phyloP scores from a whole-genome alignment of 2,329 filamentous ascomycete genomes.

The Lecanoromycetidae sp. region DNA sequence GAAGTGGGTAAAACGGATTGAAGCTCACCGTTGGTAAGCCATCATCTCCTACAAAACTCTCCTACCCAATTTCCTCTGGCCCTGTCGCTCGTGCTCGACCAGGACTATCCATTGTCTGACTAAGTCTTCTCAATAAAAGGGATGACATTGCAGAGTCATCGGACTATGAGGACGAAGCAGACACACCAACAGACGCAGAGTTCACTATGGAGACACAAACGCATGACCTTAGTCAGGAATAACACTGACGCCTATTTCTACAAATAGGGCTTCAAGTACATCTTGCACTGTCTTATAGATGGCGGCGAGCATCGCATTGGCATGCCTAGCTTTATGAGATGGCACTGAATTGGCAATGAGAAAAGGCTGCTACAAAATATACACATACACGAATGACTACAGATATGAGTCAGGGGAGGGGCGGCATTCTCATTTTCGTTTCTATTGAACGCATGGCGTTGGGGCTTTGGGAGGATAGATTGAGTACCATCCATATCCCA shows the following conservation, averaged over 20 bases:
- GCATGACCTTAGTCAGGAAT: conserved; percentile 1
- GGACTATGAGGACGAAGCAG: conserved; percentile 9
- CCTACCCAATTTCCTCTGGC: neutral
- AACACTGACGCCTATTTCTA: conserved; percentile 6
- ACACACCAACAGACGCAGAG: conserved; percentile 1
- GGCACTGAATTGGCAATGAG: neutral
- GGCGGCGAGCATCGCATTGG: conserved; percentile 8
- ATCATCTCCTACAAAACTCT: too few relatives aligned
- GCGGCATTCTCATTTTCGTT: neutral
- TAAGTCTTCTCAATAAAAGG: conserved; percentile 9
- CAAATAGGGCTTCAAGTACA: conserved; percentile 14
- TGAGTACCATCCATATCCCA: too few relatives aligned
- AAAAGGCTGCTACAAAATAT: neutral
- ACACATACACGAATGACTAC: neutral
- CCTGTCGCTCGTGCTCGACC: conserved; percentile 11
- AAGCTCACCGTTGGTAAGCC: conserved; percentile 58
- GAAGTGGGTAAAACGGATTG: conserved; percentile 62
- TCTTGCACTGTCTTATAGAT: conserved; percentile 19
- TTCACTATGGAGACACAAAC: neutral
- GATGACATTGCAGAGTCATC: conserved; percentile 5
- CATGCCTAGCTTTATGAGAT: conserved; percentile 8
- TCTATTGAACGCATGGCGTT: neutral
- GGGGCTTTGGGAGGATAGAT: neutral
- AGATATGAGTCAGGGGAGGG: neutral
- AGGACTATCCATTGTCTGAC: conserved; percentile 11